Percentiles rank a stretch among this genome's conserved stretches.
Evolutionary conservation across 164 flowering plant genomes (phyloP).

Genomic region (Liquidambar formosana): DNA sequence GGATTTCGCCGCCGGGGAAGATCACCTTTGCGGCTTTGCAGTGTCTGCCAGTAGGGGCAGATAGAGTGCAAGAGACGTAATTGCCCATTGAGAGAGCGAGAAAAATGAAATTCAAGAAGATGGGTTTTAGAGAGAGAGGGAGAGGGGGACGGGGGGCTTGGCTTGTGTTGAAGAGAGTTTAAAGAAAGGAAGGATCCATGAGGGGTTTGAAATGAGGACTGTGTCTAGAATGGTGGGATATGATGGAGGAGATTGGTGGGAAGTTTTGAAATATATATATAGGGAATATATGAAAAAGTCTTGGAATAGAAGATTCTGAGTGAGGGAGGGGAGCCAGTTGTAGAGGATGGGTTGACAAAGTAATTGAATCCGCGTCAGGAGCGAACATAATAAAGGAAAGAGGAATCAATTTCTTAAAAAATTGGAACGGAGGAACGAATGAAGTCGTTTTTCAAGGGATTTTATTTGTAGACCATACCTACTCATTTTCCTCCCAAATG

Average conservation of each 20-base stretch:
- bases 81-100: conserved; percentile 66
- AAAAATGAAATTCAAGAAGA: too few relatives aligned
- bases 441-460: too few relatives aligned
- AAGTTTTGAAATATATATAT: too few relatives aligned
- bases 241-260: too few relatives aligned
- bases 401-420: too few relatives aligned
- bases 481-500: too few relatives aligned
- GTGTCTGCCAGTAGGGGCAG: conserved; percentile 4
- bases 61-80: conserved; percentile 57
- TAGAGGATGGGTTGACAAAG: background rate
- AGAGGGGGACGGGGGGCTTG: background rate
- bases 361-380: background rate
- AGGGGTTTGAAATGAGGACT: background rate
- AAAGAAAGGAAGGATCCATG: too few relatives aligned
- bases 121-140: background rate
- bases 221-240: background rate
- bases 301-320: background rate
- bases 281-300: too few relatives aligned
- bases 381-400: too few relatives aligned
- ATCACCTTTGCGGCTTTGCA: conserved; percentile 43
- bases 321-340: background rate
- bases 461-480: too few relatives aligned
- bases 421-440: too few relatives aligned
- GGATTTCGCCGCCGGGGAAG: conserved; percentile 59
- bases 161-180: background rate